Base-by-base conservation (phyloP, 1,284 basidiomycete genomes). In the Microstroma glucosiphilum region DNA sequence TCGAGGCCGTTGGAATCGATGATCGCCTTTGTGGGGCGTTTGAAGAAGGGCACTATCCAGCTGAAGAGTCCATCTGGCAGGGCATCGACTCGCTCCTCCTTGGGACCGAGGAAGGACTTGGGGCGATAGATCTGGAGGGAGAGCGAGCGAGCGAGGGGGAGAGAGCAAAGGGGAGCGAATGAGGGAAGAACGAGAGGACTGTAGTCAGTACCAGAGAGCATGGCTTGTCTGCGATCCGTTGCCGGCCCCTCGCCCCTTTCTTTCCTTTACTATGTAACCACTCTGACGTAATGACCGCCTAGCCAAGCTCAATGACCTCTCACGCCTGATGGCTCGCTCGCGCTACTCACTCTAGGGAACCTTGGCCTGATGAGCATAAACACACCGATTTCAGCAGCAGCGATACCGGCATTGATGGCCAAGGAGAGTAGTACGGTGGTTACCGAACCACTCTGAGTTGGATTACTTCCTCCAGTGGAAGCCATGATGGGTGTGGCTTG, bases 1-100 rank as follows among this genome's bases (percentile, higher is more conserved):
- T 98, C 94, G 63, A 91, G 84, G 41, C 94, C 93, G 69, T 96
- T 94, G 64, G 86, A 77, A 23, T 69, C 61, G 56, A 81, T 71
- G 57, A 79, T 72, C 43, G 71, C 74, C 25, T 62, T 62, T 53
- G 75, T 71, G 48, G 75, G 75, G 8, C 69, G 75, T 42, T 71
- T 69, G 62, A 81, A 65, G 66, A 80, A 75, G 26, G 74, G 72
- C 0, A 77, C 72, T 37, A 82, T 71, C 80, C 81, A 82, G 41
- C 73, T 72, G 17, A 82, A 69, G 58, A 80, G 67, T n/a, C 71
- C 71, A 19, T 69, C 65, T 12, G 80, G 75, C 11, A 81, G 72
- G 11, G 80, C 70, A 54, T 74, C 72, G 51, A 72, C 72, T 49
- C 79, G 75, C 62, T 79, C 67, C 58, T 26, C 73, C 64, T 70